Conservation (phyloP, 176 grass and related monocot genomes). For the Eleusine coracana region DNA sequence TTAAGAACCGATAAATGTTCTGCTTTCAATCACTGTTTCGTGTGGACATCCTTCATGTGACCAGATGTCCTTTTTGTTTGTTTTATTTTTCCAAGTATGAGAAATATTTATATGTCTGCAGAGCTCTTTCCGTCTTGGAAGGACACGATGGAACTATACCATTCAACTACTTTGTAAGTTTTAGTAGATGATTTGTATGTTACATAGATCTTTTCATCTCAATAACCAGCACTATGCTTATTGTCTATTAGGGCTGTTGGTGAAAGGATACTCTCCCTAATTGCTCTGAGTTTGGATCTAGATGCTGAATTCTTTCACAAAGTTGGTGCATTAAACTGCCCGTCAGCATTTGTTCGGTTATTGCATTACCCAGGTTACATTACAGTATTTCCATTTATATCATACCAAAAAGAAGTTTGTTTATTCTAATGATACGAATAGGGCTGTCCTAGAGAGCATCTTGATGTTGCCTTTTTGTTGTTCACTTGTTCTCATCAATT, state of each 20-base stretch:
- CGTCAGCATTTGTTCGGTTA: constrained; percentile 54
- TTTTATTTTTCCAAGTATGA: not conserved
- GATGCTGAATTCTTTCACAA: constrained; percentile 70
- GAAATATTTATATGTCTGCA: constrained; percentile 37
- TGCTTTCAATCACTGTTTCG: not conserved
- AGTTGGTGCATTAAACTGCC: constrained; percentile 34
- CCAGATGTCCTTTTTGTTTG: not conserved
- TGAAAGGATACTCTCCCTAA: constrained; percentile 64
- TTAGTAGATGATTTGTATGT: constrained; percentile 16
- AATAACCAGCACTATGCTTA: not conserved
- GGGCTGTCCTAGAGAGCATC: not conserved
- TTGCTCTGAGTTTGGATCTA: constrained; percentile 71
- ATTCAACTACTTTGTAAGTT: constrained; percentile 64
- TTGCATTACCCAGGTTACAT: constrained; percentile 77
- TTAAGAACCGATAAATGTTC: constrained; percentile 16
- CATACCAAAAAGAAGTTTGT: not conserved
- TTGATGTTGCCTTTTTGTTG: constrained; percentile 1
- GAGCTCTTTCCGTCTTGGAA: constrained; percentile 69
- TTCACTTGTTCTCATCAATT: not conserved
- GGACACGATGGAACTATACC: constrained; percentile 68
- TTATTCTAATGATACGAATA: not conserved
- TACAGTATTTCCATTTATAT: constrained; percentile 8
- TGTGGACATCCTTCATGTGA: constrained; percentile 25
- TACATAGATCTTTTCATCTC: not conserved
- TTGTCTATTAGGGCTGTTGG: constrained; percentile 44